These are phyloP conservation scores for Tricholoma furcatifolium DNA, from an alignment of 768 basidiomycete genomes.

Conservation along the genomic window DNA sequence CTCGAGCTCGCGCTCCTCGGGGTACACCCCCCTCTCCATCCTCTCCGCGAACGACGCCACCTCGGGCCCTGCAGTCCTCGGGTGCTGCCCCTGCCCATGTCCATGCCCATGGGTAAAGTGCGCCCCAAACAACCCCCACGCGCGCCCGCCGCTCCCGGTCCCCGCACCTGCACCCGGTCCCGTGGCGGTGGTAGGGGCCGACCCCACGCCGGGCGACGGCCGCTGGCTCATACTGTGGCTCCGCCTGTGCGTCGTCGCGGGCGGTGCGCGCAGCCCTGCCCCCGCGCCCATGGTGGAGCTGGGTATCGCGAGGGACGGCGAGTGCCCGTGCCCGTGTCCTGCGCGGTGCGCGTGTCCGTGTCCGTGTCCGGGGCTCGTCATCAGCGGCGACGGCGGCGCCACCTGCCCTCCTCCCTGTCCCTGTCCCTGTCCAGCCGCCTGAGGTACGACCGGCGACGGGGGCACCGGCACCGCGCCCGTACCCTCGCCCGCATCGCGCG, in stretches of 20 bases:
- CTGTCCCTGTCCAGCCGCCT: slow-evolving; percentile 13
- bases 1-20: slow-evolving; percentile 27
- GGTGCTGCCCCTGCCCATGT: slow-evolving; percentile 33
- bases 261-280: slow-evolving; percentile 59
- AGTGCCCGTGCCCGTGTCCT: too few relatives aligned
- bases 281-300: neutral
- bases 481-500: slow-evolving; percentile 58
- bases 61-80: slow-evolving; percentile 66
- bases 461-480: slow-evolving; percentile 41
- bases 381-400: too few relatives aligned
- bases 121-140: neutral
- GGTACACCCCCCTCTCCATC: slow-evolving; percentile 29
- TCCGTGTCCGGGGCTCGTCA: too few relatives aligned
- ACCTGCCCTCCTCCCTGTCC: slow-evolving; percentile 9
- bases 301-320: too few relatives aligned
- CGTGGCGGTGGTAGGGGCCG: slow-evolving; percentile 18
- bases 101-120: slow-evolving; percentile 16
- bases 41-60: slow-evolving; percentile 50
- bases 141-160: neutral
- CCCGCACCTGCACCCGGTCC: slow-evolving; percentile 32
- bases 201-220: slow-evolving; percentile 63
- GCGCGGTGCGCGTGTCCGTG: too few relatives aligned
- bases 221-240: slow-evolving; percentile 84
- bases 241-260: slow-evolving; percentile 75
- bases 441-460: slow-evolving; percentile 28